Evolutionary conservation across 192 early-diverging fungal species (phyloP), one percentile per base, ranked within the genome.

Genomic region (Rhizophagus sp.): DNA sequence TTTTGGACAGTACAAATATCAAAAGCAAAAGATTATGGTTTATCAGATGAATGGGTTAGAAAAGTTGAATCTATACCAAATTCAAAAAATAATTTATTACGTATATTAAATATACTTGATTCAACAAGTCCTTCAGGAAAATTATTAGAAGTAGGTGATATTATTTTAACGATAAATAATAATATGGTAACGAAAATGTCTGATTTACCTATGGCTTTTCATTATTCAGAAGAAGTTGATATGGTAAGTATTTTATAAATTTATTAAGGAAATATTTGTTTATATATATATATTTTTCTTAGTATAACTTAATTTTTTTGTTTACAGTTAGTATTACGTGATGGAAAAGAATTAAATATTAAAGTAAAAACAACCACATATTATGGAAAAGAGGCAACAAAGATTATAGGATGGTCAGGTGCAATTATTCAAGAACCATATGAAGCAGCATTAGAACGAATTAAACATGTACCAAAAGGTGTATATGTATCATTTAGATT

Each of bases 391-490:
- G 91, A 88, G 33, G 93, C 90, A 4, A 88, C 86, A 12, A 89
- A 91, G 33, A 87, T 96, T 0, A 83, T 98, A 47, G 85, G 90
- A 25, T 98, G 96, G 96, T 91, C 93, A 39, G 96, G 96, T 22
- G 95, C 93, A 1, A 77, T 92, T n/a, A 89, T 96, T 69, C 93
- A 95, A 79, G 87, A 84, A 49, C 90, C 93, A 44, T 89, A 93
- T 83, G 90, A 90, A 78, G 89, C 93, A 7, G 87, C 92, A n/a
- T 81, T 91, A 57, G 90, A 91, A 82, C 92, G 92, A 80, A 87
- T 92, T 5, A 83, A 87, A 25, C 85, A 87, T 49, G 87, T 90
- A 3, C 91, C 92, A 17, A 85, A 84, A 1, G 89, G 91, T 39
- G 91, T 93, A 57, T 93, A 92, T 85, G 88, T 89, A 70, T 85